A percentile compares a stretch with the other conserved stretches of the same genome.
phyloP scores from a whole-genome alignment of 495 filamentous ascomycete species.

The Xylaria bambusicola region DNA sequence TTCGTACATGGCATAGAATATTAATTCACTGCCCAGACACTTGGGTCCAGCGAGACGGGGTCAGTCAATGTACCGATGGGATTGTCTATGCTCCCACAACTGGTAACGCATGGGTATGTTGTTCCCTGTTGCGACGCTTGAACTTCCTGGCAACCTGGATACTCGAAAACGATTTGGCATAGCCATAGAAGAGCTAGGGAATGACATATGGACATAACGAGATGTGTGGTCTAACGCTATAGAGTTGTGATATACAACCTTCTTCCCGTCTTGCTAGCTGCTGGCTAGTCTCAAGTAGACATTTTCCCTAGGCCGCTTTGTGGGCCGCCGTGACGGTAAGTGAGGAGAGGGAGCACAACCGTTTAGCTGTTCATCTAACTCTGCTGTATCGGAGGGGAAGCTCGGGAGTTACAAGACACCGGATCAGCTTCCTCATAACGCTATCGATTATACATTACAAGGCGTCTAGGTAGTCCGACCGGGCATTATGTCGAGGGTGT shows the following conservation, averaged over 20 bases:
- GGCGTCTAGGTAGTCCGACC: neutral
- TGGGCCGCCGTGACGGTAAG: slow-evolving; percentile 30
- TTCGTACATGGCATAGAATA: slow-evolving; percentile 11
- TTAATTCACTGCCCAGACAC: slow-evolving; percentile 10
- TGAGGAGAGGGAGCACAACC: slow-evolving; percentile 20
- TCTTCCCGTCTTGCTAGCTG: slow-evolving; percentile 16
- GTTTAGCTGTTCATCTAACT: slow-evolving; percentile 1
- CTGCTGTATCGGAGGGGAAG: neutral
- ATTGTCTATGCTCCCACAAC: slow-evolving; percentile 2
- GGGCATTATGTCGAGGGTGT: neutral
- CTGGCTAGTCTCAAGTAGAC: slow-evolving; percentile 24
- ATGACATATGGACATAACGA: neutral
- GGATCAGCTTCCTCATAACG: neutral
- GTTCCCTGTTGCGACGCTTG: slow-evolving; percentile 3
- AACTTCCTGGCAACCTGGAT: neutral
- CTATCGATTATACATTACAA: slow-evolving; percentile 1
- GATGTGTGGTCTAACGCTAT: slow-evolving; percentile 8
- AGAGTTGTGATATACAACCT: neutral
- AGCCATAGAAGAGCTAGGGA: neutral
- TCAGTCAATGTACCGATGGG: neutral
- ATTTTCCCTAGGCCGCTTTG: slow-evolving; percentile 24
- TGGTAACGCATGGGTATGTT: neutral
- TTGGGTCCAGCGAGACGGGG: slow-evolving; percentile 9
- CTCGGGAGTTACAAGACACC: neutral
- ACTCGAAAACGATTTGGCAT: too few species aligned